Conservation (phyloP, 148 eudicot species). For the Mesembryanthemum crystallinum region DNA sequence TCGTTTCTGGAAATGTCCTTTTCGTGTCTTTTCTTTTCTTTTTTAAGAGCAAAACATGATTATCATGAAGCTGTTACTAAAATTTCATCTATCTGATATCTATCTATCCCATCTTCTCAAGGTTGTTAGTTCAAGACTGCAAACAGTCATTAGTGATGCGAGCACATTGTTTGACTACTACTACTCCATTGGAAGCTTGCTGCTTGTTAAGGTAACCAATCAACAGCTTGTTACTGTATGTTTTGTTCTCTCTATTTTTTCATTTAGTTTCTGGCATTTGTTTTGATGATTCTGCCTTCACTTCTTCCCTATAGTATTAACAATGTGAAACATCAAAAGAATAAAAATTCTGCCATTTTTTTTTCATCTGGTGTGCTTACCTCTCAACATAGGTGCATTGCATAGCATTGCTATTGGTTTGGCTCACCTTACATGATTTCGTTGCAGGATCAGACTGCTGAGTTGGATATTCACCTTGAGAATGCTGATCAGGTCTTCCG, state of each 20-base stretch:
- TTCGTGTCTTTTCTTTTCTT: neutral
- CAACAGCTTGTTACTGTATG: neutral
- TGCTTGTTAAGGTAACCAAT: constrained; percentile 60
- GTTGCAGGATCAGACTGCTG: constrained; percentile 62
- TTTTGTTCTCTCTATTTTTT: neutral
- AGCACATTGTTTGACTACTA: constrained; percentile 69
- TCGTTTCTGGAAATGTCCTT: neutral
- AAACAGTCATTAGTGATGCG: constrained; percentile 48
- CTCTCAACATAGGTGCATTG: neutral
- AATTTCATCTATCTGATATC: neutral
- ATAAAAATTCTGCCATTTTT: neutral
- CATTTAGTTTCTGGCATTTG: neutral
- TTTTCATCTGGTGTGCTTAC: neutral
- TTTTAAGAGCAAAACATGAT: neutral
- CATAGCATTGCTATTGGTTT: neutral
- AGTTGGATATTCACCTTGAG: constrained; percentile 52
- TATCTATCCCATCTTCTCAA: constrained; percentile 17
- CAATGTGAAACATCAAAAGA: neutral
- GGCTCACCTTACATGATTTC: neutral
- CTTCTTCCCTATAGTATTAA: too few species aligned
- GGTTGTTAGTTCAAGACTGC: constrained; percentile 62
- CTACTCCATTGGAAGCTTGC: constrained; percentile 69
- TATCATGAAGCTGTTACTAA: neutral
- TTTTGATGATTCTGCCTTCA: neutral
- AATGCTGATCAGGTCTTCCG: constrained; percentile 68